Base-by-base conservation (phyloP, 2,329 filamentous ascomycete species). In the Fusarium albidum region DNA sequence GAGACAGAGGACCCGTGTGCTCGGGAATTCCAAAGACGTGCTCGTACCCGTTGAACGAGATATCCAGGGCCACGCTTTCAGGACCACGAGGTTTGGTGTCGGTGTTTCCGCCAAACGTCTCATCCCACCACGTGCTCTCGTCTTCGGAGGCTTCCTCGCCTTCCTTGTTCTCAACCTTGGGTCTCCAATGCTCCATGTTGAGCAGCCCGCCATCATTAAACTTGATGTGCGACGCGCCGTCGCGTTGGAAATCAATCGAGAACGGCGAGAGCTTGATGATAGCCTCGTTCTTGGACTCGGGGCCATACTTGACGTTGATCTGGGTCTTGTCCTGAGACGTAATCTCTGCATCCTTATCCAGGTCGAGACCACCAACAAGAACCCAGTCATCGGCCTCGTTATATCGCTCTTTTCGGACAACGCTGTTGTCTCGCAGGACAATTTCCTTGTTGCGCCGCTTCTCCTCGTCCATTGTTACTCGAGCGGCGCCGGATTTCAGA, bases 101-200 rank as follows among this genome's bases (percentile, higher is more conserved):
- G 0, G 93, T 98, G 72, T 95, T 96, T 56, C 94, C 93, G 60
- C 94, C 94, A 73, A 99, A 99, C 1, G 83, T 85, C 77, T 99
- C 95, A 7, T 99, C 95, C 95, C 95, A 99, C 92, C 92, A 97
- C 4, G 93, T 97, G 75, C 88, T 90, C 70, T 97, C 90, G 61
- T 95, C 90, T 59, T 89, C 85, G 12, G 79, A 81, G 10, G 73
- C 71, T 11, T 86, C 84, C 56, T 81, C 78, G 61, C 84, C 85
- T 59, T 81, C 78, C 9, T 75, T 70, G 63, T 80, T 78, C 34
- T 96, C 93, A 13, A 92, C 75, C 82, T 96, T 96, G 35, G 89
- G 82, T 55, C 95, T 82, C 95, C 95, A 99, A 71, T 99, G 95
- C 73, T 99, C 95, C 71, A 98, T 76, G 68, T 98, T 99, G 73